Base-by-base conservation (phyloP, 148 eudicot species). In the Beta vulgaris region DNA sequence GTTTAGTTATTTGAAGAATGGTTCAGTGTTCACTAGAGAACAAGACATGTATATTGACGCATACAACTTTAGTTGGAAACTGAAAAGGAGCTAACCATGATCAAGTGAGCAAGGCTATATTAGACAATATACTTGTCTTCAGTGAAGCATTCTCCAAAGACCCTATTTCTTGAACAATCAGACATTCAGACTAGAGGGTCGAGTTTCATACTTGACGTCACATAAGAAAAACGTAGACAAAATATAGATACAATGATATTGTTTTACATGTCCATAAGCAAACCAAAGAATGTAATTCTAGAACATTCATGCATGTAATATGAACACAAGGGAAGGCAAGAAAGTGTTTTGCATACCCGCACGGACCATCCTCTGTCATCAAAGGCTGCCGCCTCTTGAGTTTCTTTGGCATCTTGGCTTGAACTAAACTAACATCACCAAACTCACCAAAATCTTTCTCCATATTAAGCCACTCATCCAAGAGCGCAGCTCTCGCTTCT, bases 401-500 rank as follows among this genome's bases (percentile, higher is more conserved):
- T 77, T 95, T 95, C 91, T 95, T 95, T 4, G 98, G 98, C 86
- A 90, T 77, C 82, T 92, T 95, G 23, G 73, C 86, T 51, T 82
- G 85, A 49, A 90, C 96, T 60, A 78, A 77, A 66, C 76, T 62
- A 28, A 81, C 83, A 80, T 95, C 89, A 10, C 98, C 98, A 58
- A 94, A 83, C 69, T 87, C 91, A 28, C 89, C 92, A 72, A 90
- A 90, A 28, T 83, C 82, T 59, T 74, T 86, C 78, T 95, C 96
- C 82, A 85, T 71, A 42, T 85, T 81, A 32, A 87, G 48, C 98
- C 98, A 95, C 57, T 89, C 97, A 34, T 95, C 93, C 76, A 95
- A 74, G 48, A 95, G 87, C 98, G 92, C 92, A 34, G 97, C 96
- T 73, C 97, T 84, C 78, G 92, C 98, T 68, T 92, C 97, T 79